Percentiles rank a stretch among this genome's conserved stretches.
Conservation (phyloP, 345 rosid species). For the Iberis pinnata region DNA sequence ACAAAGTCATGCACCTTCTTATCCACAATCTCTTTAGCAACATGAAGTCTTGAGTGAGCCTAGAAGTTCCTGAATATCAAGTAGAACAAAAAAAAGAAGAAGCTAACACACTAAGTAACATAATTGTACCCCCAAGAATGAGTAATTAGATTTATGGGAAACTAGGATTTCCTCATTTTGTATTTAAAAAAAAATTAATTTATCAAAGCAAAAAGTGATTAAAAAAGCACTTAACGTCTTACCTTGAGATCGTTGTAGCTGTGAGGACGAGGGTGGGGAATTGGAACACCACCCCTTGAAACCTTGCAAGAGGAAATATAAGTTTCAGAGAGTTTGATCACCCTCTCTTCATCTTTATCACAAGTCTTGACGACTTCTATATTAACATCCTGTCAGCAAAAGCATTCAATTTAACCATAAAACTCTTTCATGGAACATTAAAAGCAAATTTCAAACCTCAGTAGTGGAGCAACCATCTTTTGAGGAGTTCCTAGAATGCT, state of each 20-base stretch:
- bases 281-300: slow-evolving; percentile 53
- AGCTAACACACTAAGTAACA: too few species aligned
- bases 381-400: slow-evolving; percentile 35
- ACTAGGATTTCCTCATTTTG: too few species aligned
- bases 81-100: not conserved
- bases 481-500: slow-evolving; percentile 28
- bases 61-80: slow-evolving; percentile 52
- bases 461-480: slow-evolving; percentile 30
- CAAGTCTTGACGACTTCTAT: slow-evolving; percentile 29
- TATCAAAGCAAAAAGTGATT: too few species aligned
- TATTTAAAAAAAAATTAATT: too few species aligned
- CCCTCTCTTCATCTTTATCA: slow-evolving; percentile 29
- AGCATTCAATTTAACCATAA: not conserved
- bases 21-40: slow-evolving; percentile 60
- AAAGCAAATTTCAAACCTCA: slow-evolving; percentile 33
- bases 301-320: slow-evolving; percentile 30
- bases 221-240: too few species aligned
- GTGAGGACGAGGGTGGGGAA: slow-evolving; percentile 48
- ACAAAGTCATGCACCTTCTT: slow-evolving; percentile 50
- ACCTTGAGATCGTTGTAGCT: slow-evolving; percentile 68
- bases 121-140: not conserved
- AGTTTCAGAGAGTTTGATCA: slow-evolving; percentile 30
- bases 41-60: slow-evolving; percentile 67
- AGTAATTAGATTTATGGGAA: not conserved
- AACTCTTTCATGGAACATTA: too few species aligned